Percentiles rank a stretch among this genome's conserved stretches.
These are phyloP conservation scores for Tolypocladium pustulatum DNA, from an alignment of 2,329 filamentous ascomycete species.

Conservation along the genomic window DNA sequence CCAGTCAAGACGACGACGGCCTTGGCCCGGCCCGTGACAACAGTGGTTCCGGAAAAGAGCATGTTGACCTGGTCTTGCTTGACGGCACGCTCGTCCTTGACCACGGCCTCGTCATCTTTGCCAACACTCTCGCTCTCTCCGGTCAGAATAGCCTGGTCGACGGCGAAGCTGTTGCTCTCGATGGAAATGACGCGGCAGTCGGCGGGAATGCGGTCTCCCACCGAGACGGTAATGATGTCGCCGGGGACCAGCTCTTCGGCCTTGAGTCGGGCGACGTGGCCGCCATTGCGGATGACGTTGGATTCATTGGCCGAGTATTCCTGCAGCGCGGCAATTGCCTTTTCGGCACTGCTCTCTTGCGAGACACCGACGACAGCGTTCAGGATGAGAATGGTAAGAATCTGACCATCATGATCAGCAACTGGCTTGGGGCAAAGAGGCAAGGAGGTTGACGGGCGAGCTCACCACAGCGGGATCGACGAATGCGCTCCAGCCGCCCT, in stretches of 20 bases:
- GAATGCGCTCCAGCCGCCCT: constrained; percentile 92
- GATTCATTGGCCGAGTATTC: constrained; percentile 99
- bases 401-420: constrained; percentile 39
- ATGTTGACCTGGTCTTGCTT: constrained; percentile 98
- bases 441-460: constrained; percentile 12
- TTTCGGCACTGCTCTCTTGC: constrained; percentile 96
- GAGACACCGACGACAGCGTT: constrained; percentile 97
- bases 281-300: constrained; percentile 75
- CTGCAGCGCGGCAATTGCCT: constrained; percentile 93
- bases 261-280: constrained; percentile 71
- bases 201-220: constrained; percentile 88
- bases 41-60: constrained; percentile 95
- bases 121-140: constrained; percentile 95
- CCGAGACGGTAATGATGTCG: constrained; percentile 77
- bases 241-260: constrained; percentile 96
- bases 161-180: constrained; percentile 92
- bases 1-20: constrained; percentile 88
- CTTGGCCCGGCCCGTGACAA: constrained; percentile 86
- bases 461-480: constrained; percentile 90
- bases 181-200: constrained; percentile 86
- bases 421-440: background rate
- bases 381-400: constrained; percentile 90
- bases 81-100: constrained; percentile 75
- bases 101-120: constrained; percentile 59
- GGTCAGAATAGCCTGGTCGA: constrained; percentile 94